Evolutionary conservation across 306 rosid species (phyloP).

Genomic region (Quercus aquifolioides): DNA sequence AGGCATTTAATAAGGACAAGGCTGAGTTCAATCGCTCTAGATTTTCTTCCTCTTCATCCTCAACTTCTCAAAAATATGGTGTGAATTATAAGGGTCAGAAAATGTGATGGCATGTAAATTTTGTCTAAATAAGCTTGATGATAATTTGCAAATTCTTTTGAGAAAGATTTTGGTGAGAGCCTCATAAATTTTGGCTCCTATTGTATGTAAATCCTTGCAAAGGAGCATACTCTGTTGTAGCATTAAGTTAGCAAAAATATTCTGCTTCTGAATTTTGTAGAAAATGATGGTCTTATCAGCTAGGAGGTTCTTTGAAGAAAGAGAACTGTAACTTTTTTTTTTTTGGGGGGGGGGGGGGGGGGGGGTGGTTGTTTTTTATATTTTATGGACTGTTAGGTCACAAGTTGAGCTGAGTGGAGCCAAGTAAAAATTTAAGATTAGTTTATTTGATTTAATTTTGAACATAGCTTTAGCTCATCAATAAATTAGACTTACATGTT

Average conservation of each 20-base stretch:
- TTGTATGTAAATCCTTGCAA: neutral
- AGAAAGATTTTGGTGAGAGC: neutral
- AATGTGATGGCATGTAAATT: slow-evolving; percentile 4
- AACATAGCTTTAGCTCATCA: too few relatives aligned
- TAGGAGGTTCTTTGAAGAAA: neutral
- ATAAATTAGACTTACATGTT: too few relatives aligned
- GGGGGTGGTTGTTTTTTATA: too few relatives aligned
- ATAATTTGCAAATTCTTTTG: neutral
- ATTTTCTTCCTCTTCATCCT: slow-evolving; percentile 46
- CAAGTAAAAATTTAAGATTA: too few relatives aligned
- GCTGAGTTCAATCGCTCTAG: slow-evolving; percentile 51
- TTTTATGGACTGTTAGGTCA: too few relatives aligned
- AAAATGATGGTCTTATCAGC: neutral
- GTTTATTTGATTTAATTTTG: too few relatives aligned
- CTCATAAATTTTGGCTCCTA: neutral
- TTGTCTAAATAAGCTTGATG: neutral
- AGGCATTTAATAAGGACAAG: slow-evolving; percentile 77
- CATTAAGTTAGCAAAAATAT: neutral
- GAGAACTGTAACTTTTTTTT: neutral
- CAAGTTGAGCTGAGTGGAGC: too few relatives aligned
- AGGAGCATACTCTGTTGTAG: neutral
- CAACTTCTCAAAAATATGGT: slow-evolving; percentile 46
- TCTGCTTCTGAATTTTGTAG: neutral
- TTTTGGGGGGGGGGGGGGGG: too few relatives aligned
- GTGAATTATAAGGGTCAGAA: slow-evolving; percentile 42